phyloP scores from a whole-genome alignment of 129 eudicot genomes.

The Centella asiatica region DNA sequence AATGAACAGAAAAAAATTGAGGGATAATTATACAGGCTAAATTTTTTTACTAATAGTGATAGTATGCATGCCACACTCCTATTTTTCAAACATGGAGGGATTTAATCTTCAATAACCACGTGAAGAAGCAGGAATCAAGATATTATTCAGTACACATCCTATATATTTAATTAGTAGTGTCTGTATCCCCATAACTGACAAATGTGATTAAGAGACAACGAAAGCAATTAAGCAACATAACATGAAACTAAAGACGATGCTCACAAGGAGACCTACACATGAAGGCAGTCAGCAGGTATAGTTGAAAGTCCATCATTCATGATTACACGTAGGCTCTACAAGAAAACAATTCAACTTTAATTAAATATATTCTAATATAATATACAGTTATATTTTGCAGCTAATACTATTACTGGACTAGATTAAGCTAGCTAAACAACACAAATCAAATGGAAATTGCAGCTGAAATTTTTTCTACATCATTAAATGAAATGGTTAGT shows the following conservation, averaged over 20 bases:
- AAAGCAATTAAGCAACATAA: neutral
- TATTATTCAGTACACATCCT: too few species aligned
- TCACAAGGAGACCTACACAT: conserved; percentile 50
- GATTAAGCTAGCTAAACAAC: neutral
- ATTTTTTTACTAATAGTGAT: too few species aligned
- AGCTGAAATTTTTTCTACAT: neutral
- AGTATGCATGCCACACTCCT: too few species aligned
- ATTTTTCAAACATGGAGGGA: too few species aligned
- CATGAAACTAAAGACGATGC: neutral
- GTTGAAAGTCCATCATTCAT: conserved; percentile 94
- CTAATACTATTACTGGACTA: neutral
- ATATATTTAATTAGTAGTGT: too few species aligned
- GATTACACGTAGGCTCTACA: conserved; percentile 88
- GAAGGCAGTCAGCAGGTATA: conserved; percentile 79
- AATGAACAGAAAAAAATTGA: too few species aligned
- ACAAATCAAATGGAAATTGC: neutral
- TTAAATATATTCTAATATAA: neutral
- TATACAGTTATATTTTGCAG: neutral
- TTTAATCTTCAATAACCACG: too few species aligned
- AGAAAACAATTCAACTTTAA: conserved; percentile 15
- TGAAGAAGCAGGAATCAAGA: too few species aligned
- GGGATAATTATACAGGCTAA: too few species aligned
- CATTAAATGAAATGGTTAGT: too few species aligned
- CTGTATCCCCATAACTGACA: too few species aligned
- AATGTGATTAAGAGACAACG: too few species aligned